A percentile compares a stretch with the other conserved stretches of the same genome.
These are phyloP conservation scores for Diaporthe citri DNA, from an alignment of 2,329 filamentous ascomycete species.

Conservation along the genomic window DNA sequence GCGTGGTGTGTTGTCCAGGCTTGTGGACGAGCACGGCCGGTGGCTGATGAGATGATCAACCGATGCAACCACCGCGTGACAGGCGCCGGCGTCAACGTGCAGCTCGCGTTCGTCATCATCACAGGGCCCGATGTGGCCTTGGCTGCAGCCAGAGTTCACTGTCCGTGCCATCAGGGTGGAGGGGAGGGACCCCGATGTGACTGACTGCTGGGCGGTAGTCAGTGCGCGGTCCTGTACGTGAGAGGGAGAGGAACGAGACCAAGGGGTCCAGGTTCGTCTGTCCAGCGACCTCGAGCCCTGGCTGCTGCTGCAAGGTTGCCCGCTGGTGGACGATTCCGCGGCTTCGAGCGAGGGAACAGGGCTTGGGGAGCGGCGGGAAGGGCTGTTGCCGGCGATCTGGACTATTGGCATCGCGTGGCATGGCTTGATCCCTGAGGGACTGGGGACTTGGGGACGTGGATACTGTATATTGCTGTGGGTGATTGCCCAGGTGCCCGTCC, in stretches of 20 bases:
- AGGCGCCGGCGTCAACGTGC: constrained; percentile 7
- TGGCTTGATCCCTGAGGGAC: constrained; percentile 3
- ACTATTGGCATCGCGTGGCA: not conserved
- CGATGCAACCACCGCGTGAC: constrained; percentile 16
- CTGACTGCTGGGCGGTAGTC: not conserved
- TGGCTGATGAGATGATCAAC: constrained; percentile 3
- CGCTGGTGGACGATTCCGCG: not conserved
- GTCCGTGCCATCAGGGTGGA: not conserved
- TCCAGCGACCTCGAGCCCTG: not conserved
- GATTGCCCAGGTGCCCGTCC: not conserved
- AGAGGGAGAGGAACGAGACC: not conserved
- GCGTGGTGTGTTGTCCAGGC: not conserved
- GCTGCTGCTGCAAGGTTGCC: constrained; percentile 7
- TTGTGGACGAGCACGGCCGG: not conserved
- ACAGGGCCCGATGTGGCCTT: not conserved
- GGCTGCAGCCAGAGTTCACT: constrained; percentile 9
- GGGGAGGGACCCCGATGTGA: not conserved
- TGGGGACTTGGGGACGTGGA: not conserved
- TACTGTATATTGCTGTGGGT: not conserved
- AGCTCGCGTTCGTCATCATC: not conserved
- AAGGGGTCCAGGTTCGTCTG: not conserved
- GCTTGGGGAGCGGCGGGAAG: constrained; percentile 19
- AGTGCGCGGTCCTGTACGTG: not conserved
- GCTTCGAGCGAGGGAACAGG: not conserved
- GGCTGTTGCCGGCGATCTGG: constrained; percentile 14